Conservation (phyloP, 176 grass and related monocot species). For the Triticum aestivum region IWGSC_CS_RefSeq_v2.1 NC_057811.1:25007983-25008482, state of each 20-base stretch:
- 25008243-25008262: slow-evolving; percentile 29
- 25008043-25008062: too few species aligned
- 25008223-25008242: slow-evolving; percentile 28
- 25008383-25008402: not conserved
- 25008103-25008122: too few species aligned
- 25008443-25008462: not conserved
- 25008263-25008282: not conserved
- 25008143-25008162: not conserved
- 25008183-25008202: slow-evolving; percentile 21
- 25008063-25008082: too few species aligned
- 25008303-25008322: not conserved
- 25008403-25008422: slow-evolving; percentile 39
- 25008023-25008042: too few species aligned
- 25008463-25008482: slow-evolving; percentile 10
- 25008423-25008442: not conserved
- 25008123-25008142: too few species aligned
- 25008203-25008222: slow-evolving; percentile 21
- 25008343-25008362: slow-evolving; percentile 36
- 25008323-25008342: slow-evolving; percentile 32
- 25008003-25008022: too few species aligned
- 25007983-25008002: too few species aligned
- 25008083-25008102: too few species aligned
- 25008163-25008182: slow-evolving; percentile 9
- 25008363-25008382: not conserved
- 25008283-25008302: rapidly evolving